Base-by-base conservation (phyloP, 352 stramenopile genomes). In the Sclerospora graminicola region DNA sequence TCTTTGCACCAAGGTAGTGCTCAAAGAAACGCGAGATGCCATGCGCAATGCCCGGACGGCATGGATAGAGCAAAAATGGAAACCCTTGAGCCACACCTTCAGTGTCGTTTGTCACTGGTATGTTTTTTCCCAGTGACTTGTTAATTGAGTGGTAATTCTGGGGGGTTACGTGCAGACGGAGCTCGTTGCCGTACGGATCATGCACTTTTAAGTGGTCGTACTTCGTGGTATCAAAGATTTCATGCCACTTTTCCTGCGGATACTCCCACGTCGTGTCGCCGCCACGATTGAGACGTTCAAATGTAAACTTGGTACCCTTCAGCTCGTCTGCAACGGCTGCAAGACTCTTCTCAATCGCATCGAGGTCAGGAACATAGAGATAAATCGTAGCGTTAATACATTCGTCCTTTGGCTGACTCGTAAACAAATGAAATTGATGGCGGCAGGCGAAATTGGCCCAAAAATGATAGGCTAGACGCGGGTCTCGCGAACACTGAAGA, bases 381-480 rank as follows among this genome's bases (percentile, higher is more conserved):
- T 63, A 77, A 51, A 83, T 82, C 15, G 45, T 42, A 26, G 65
- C 70, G 20, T 73, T 61, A 37, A 85, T 76, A 43, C 57, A 68
- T 48, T 85, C 70, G 51, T 67, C 54, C 48, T 76, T 66, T 29
- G 61, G 44, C 51, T 85, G 69, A 21, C 66, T 39, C 19, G 73
- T 82, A 51, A 85, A 83, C 19, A 85, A 43, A 42, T 85, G 73
- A 49, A 85, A 85, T 55, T 85, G 73, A 53, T 81, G 74, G 47
- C 72, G 68, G 8, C 45, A 54, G 0, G 65, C 73, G 24, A 66
- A 82, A 39, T 85, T 85, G 44, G 69, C 71, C 63, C 72, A 82
- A 42, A 83, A 79, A 48, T 83, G 69, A 50, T 77, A 82, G n/a
- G 59, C 48, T 15, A 85, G 57, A 10, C 73, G 69, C 29, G 73